Evolutionary conservation across 2,329 filamentous ascomycete genomes (phyloP), one percentile per base, ranked within the genome.

Genomic region (Tolypocladium tundrense): DNA sequence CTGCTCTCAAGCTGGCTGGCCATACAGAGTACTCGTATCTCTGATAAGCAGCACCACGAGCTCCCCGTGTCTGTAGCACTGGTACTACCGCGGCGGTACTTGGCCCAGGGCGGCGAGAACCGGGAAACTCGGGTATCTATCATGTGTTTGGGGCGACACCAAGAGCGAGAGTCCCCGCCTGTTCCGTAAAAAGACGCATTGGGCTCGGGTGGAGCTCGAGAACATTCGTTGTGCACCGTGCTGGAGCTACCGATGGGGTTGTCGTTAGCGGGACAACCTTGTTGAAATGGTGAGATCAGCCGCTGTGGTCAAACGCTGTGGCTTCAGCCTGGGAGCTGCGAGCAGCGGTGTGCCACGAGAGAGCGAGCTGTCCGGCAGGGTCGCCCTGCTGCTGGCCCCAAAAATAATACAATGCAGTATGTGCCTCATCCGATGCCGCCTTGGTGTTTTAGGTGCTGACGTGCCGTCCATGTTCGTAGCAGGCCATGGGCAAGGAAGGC

Each of bases 151-250:
- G 52, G 27, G 54, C 58, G 42, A 40, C 45, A 40, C 24, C 21
- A 48, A 39, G 41, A 53, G 24, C 24, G 7, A 5, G 43, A 52
- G 39, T 43, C 21, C 52, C 61, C 54, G 56, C 58, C 50, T 54
- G 60, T 66, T 68, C 64, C 66, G 64, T 66, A 68, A 69, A 67
- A 69, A 69, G 66, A 62, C 67, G 67, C 67, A 58, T 48, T 41
- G 40, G 50, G 50, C 41, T 57, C 50, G 54, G 39, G 56, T 54
- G 54, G 48, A 56, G 58, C 50, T 41, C 43, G 43, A 31, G 27
- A 35, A 42, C 41, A 33, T 48, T 31, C 39, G 24, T 48, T 31
- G 37, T 40, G 27, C 27, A 31, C 27, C 27, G 27, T 31, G 53
- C 39, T 54, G 53, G 37, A 43, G 41, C 41, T 43, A 27, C 27